Evolutionary conservation across 805 yeast species (phyloP).

Genomic region (Ogataea zsoltii): DNA sequence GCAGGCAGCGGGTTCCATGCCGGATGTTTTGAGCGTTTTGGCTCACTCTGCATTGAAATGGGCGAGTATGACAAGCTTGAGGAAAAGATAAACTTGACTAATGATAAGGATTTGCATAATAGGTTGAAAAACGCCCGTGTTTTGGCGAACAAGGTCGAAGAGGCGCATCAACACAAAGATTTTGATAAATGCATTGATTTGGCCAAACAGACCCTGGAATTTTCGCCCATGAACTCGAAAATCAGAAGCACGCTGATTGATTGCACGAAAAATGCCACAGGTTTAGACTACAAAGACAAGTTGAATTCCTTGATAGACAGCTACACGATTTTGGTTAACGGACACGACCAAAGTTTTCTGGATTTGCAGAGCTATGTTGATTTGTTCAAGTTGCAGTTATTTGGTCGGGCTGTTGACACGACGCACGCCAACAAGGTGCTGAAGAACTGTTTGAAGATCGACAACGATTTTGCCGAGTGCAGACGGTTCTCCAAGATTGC

Average conservation of each 20-base stretch:
- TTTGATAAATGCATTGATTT: slow-evolving; percentile 32
- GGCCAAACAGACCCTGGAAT: slow-evolving; percentile 36
- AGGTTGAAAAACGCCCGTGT: background rate
- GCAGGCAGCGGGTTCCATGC: slow-evolving; percentile 32
- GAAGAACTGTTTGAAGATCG: slow-evolving; percentile 67
- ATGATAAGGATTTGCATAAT: background rate
- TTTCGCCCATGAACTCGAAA: slow-evolving; percentile 46
- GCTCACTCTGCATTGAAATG: slow-evolving; percentile 50
- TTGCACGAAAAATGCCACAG: slow-evolving; percentile 22
- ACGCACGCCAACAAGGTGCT: slow-evolving; percentile 20
- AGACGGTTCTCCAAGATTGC: slow-evolving; percentile 54
- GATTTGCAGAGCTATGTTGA: slow-evolving; percentile 24
- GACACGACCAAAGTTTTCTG: slow-evolving; percentile 13
- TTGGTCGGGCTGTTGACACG: slow-evolving; percentile 25
- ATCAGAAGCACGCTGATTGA: slow-evolving; percentile 37
- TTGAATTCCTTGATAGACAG: slow-evolving; percentile 24
- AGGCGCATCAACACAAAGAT: slow-evolving; percentile 8
- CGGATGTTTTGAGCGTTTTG: slow-evolving; percentile 51
- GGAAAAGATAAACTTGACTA: slow-evolving; percentile 3
- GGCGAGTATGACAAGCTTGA: slow-evolving; percentile 44
- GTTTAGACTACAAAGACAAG: slow-evolving; percentile 21
- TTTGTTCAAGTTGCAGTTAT: slow-evolving; percentile 30
- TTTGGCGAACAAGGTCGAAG: background rate
- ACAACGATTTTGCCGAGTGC: slow-evolving; percentile 70
- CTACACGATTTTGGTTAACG: slow-evolving; percentile 25